Base-by-base conservation (phyloP, 768 basidiomycete species). In the Artomyces pyxidatus region DNA sequence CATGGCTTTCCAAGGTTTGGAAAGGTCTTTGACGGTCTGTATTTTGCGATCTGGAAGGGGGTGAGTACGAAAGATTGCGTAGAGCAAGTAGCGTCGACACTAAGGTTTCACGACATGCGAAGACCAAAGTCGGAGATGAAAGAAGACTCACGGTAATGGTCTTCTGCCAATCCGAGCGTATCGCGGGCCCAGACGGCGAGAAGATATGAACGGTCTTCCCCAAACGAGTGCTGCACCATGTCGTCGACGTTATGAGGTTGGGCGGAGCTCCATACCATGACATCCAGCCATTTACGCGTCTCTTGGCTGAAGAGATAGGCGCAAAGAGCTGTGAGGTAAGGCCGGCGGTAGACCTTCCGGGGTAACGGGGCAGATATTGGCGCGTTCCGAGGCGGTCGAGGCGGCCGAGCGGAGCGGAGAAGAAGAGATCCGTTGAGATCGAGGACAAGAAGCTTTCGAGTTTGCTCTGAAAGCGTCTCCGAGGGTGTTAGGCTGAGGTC, bases 251-350 rank as follows among this genome's bases (percentile, higher is more conserved):
- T 88, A 43, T 82, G 81, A 2, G 88, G 86, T 59, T 89, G 86
- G 4, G 89, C 89, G 2, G 84, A 87, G 59, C 84, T 87, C 89
- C 89, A 93, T 4, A 93, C 76, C 85, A 91, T 91, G 4, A 84
- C 81, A 50, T 89, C 85, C 17, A 90, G 71, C 84, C 86, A 88
- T 12, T 59, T 57, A 28, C 65, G 68, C n/a, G 81, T 87, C 16
- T 68, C 55, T 0, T 73, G 65, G 42, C 81, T 77, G 55, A 88
- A 81, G 2, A 89, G 64, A 58, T 85, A 90, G 3, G 71, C 62
- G 4, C 71, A 60, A 56, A 90, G 85, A 1, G 81, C 63, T 4
- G 64, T 49, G 56, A 89, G 70, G 62, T 82, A 91, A 0, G 88
- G 85, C 14, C 88, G 72, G 2, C 76, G 78, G 55, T 85, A 67